Evolutionary conservation across 129 eudicot genomes (phyloP).

Genomic region (Centrapalus pauciflorus): DNA sequence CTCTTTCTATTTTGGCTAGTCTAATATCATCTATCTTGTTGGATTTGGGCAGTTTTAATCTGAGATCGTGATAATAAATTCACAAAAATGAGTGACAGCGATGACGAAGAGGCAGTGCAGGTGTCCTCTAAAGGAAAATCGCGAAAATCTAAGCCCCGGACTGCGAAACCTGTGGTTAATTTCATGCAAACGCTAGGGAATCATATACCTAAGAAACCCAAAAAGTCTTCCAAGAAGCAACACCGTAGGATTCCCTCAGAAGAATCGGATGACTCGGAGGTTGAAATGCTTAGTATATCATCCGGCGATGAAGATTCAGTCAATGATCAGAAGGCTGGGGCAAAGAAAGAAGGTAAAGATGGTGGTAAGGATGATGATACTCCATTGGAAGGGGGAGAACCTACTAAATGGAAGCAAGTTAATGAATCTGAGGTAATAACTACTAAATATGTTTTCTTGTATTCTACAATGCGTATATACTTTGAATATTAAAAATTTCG

Average conservation of each 20-base stretch:
- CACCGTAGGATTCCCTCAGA: slow-evolving; percentile 14
- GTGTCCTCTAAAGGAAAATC: slow-evolving; percentile 62
- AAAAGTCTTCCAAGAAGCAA: slow-evolving; percentile 2
- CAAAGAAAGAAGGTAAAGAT: slow-evolving; percentile 10
- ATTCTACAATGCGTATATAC: background rate
- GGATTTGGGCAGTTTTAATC: background rate
- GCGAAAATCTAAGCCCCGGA: slow-evolving; percentile 33
- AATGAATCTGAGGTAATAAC: slow-evolving; percentile 69
- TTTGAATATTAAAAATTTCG: too few species aligned
- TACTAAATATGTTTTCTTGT: background rate
- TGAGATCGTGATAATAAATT: background rate
- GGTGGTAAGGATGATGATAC: slow-evolving; percentile 44
- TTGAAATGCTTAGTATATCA: slow-evolving; percentile 90
- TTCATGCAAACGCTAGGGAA: slow-evolving; percentile 62
- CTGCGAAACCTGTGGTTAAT: slow-evolving; percentile 60
- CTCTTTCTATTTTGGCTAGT: too few species aligned
- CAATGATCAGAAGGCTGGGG: slow-evolving; percentile 17
- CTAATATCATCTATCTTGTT: too few species aligned
- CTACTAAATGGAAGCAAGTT: slow-evolving; percentile 82
- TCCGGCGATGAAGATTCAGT: slow-evolving; percentile 75
- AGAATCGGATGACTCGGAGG: slow-evolving; percentile 53
- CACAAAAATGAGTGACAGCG: slow-evolving; percentile 54
- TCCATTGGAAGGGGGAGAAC: slow-evolving; percentile 64
- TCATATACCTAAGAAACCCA: slow-evolving; percentile 18
- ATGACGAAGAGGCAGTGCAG: slow-evolving; percentile 75